Percentiles rank a stretch among this genome's conserved stretches.
Evolutionary conservation across 164 flowering plant species (phyloP).

Genomic region (Akebia trifoliata): DNA sequence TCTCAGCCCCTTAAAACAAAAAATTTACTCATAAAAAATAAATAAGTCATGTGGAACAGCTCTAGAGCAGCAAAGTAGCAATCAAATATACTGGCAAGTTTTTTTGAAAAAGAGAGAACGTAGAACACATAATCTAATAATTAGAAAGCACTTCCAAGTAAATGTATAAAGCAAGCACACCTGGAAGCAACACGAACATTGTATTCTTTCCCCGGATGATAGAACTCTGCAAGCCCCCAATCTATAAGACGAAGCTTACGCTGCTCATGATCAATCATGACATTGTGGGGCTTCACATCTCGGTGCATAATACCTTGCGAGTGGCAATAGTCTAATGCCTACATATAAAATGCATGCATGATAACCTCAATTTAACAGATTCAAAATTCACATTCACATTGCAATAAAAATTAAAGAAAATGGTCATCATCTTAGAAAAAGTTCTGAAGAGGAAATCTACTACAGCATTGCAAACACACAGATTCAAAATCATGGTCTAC

Average conservation of each 20-base stretch:
- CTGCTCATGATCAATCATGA: conserved; percentile 96
- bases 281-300: conserved; percentile 99
- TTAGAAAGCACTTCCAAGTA: not conserved
- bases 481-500: too few species aligned
- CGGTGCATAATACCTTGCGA: conserved; percentile 99
- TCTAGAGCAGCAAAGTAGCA: too few species aligned
- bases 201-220: conserved; percentile 95
- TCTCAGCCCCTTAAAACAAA: too few species aligned
- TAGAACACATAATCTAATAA: not conserved
- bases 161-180: conserved; percentile 28
- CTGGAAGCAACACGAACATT: conserved; percentile 99
- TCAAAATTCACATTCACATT: too few species aligned
- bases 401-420: too few species aligned
- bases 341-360: conserved; percentile 3
- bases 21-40: too few species aligned
- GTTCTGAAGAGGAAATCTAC: too few species aligned
- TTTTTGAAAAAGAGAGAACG: not conserved
- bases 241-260: conserved; percentile 97
- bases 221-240: conserved; percentile 99
- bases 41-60: too few species aligned
- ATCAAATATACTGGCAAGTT: not conserved
- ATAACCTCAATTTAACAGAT: too few species aligned
- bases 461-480: too few species aligned
- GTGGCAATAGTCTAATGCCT: conserved; percentile 98
- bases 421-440: too few species aligned